These are phyloP conservation scores for Biscutella auriculata DNA, from an alignment of 441 rosid species.

Conservation along the genomic window DNA sequence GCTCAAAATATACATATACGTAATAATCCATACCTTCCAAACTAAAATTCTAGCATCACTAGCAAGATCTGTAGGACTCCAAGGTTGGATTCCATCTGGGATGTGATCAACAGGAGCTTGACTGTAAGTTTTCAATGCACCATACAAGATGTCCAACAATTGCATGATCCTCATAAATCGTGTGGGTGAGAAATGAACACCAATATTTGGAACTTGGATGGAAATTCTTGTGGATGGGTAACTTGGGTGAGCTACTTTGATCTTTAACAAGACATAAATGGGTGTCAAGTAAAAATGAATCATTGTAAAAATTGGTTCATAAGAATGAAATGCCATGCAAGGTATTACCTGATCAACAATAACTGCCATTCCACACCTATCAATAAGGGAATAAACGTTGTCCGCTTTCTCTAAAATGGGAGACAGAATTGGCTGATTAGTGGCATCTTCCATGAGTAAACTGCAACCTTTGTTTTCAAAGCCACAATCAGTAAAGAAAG, in stretches of 20 bases:
- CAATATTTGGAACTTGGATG: constrained; percentile 92
- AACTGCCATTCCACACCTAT: constrained; percentile 94
- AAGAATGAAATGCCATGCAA: constrained; percentile 11
- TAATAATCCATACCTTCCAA: constrained; percentile 59
- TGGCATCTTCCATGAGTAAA: constrained; percentile 28
- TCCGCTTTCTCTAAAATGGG: constrained; percentile 34
- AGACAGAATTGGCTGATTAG: constrained; percentile 31
- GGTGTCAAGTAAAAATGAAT: constrained; percentile 10
- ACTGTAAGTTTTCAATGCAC: constrained; percentile 46
- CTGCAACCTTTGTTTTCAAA: constrained; percentile 39
- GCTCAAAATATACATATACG: background rate
- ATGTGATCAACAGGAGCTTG: constrained; percentile 59
- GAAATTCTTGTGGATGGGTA: constrained; percentile 89
- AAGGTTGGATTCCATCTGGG: constrained; percentile 48
- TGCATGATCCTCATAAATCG: constrained; percentile 75
- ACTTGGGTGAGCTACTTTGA: constrained; percentile 75
- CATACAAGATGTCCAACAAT: constrained; percentile 48
- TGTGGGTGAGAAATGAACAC: constrained; percentile 88
- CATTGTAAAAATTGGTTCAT: constrained; percentile 1
- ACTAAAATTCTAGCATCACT: constrained; percentile 77
- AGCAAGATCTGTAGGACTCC: constrained; percentile 71
- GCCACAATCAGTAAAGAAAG: constrained; percentile 68
- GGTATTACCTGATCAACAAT: constrained; percentile 82
- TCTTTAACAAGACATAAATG: constrained; percentile 35
- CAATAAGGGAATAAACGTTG: constrained; percentile 65